phyloP scores from a whole-genome alignment of 345 rosid species.

The Garcia nutans region DNA sequence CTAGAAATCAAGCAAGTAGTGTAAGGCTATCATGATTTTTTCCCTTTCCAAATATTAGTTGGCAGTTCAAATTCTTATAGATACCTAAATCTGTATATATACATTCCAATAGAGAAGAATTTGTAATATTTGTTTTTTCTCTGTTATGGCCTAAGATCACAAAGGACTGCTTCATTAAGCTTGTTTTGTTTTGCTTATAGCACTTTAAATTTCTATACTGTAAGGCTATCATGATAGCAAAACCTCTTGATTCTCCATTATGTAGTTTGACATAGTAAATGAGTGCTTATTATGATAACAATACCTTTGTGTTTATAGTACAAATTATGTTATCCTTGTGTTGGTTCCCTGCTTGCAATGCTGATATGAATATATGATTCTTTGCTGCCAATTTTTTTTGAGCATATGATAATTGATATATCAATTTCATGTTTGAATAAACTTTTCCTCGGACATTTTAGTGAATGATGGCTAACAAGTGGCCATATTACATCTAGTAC shows the following conservation, averaged over 20 bases:
- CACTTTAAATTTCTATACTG: too few species aligned
- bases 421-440: too few species aligned
- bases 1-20: constrained; percentile 39
- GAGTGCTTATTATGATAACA: neutral
- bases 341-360: too few species aligned
- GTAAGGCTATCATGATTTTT: constrained; percentile 28
- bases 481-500: neutral
- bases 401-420: too few species aligned
- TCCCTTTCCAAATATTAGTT: neutral
- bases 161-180: too few species aligned
- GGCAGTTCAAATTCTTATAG: constrained; percentile 1
- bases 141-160: neutral
- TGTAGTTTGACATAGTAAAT: neutral
- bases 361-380: too few species aligned
- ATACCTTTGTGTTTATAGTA: too few species aligned
- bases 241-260: neutral
- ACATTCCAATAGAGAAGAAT: neutral
- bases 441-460: too few species aligned
- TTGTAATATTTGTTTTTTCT: neutral
- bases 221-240: neutral
- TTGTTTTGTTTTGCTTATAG: too few species aligned
- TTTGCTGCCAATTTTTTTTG: too few species aligned
- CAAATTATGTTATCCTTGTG: too few species aligned
- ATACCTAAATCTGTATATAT: neutral
- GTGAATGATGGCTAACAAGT: too few species aligned